Evolutionary conservation across 2,329 filamentous ascomycete species (phyloP), one percentile per base, ranked within the genome.

Genomic region (Didymella exigua): DNA sequence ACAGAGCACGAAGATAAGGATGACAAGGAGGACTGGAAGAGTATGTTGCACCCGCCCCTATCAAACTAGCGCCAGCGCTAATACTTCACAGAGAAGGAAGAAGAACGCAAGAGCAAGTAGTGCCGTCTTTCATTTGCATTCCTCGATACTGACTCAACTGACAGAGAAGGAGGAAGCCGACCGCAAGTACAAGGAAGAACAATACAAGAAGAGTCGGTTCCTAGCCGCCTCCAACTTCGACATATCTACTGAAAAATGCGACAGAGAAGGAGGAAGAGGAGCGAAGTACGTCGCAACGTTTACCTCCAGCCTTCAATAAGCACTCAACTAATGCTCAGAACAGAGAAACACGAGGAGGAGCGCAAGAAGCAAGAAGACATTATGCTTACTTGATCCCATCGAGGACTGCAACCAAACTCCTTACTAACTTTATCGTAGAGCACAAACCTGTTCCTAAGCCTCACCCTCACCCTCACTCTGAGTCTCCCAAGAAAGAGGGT

Each of bases 21-120:
- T 10, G 24, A 50, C n/a, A 44, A 50, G 16, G 27, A 49, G 18
- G 29, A 34, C 14, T 36, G 37, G 47, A 42, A 42, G 29, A 42
- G 47, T 42, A 49, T 10, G 47, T 19, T 6, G 16, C 3, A 1
- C 18, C 11, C 4, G 2, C 5, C 16, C 5, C 1, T 4, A 5
- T 6, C 13, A 19, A 10, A n/a, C n/a, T 2, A 8, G 8, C 9
- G 14, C 14, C 4, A n/a, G 3, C n/a, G 10, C 47, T 42, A 9
- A 49, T 16, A 49, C n/a, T 6, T 5, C 14, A 13, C n/a, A 50
- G 47, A 50, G 47, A 50, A 50, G 8, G 47, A 50, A n/a, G 47
- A 50, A 14, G 31, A 41, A 19, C 13, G 31, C 13, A 37, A 33
- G 26, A 42, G 31, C 36, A 21, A 37, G 31, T 27, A 10, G 18